Base-by-base conservation (phyloP, 75 land plant species). In the Pinus albicaulis region DNA sequence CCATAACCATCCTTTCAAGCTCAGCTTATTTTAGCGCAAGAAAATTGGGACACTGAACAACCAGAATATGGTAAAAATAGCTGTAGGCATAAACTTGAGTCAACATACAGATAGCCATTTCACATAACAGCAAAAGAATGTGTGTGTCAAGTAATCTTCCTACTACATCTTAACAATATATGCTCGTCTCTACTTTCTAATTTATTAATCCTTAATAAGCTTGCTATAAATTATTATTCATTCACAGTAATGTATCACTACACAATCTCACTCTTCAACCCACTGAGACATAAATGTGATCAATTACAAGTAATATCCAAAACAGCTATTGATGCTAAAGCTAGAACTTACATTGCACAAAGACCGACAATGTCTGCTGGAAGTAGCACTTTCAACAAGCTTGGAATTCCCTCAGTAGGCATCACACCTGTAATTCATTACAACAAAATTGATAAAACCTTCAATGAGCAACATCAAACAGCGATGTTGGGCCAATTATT, bases 361-460 rank as follows among this genome's bases (percentile, higher is more conserved):
- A 91, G 82, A 44, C 89, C 91, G 59, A 78, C 65, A 68, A 80
- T 86, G 72, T 78, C 89, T 57, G 94, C 78, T 19, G 97, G 95
- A 64, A 95, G 87, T 68, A 91, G 74, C 53, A 92, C 98, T 58
- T 90, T 94, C 65, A 95, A 76, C 78, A 95, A 88, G 77, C 92
- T 88, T 31, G 98, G 98, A 72, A 95, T 88, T 73, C 97, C 98
- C 59, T 90, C 89, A 19, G 94, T 91, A 71, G 86, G 92, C n/a
- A 95, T 80, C 73, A 90, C 87, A 68, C 95, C 95, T 92, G 56
- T 38, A 76, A 48, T 7, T 1, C 19, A 72, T 52, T 24, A 41
- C n/a, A 16, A 64, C 34, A 63, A 22, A 20, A 60, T 15, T 20
- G n/a, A 22, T 8, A 15, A 44, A 7, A 4, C 20, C 13, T 52